Base-by-base conservation (phyloP, 441 rosid genomes). In the Eruca vesicaria region DNA sequence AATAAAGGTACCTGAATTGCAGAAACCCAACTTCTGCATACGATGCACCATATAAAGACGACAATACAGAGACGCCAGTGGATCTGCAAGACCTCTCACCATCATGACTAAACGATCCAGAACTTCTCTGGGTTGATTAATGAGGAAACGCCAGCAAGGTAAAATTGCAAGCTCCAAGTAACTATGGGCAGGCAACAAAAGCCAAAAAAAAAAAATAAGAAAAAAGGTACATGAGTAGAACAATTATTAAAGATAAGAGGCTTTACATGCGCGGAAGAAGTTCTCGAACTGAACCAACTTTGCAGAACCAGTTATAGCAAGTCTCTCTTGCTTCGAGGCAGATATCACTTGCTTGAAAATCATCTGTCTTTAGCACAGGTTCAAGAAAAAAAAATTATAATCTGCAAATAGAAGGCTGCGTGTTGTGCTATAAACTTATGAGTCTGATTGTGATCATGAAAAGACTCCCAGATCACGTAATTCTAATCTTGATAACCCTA, bases 211-310 rank as follows among this genome's bases (percentile, higher is more conserved):
- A 9, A 31, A 9, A 62, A 68, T 63, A 19, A 71, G 33, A 63
- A 36, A 59, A 29, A 58, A 65, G 43, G 58, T n/a, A 52, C 61
- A 55, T 36, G 52, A 15, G 45, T 60, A 26, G 12, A 33, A 36
- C 19, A 43, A 50, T n/a, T 5, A 70, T 26, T 57, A 67, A 32
- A 63, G n/a, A 81, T 79, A 66, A n/a, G 68, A 66, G 75, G 79
- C 80, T 77, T 78, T 82, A 94, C 98, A 92, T 87, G 87, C 98
- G 93, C 63, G 96, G 97, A 79, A 92, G 97, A 82, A 94, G 96
- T 81, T 94, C 99, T 75, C 78, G 84, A 58, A 92, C 79, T 21
- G 97, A 87, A 78, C 97, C 89, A 72, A 92, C 87, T 89, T 92
- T 94, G 87, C 80, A 84, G 80, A 92, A 91, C 98, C 99, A 94